Percentiles rank a stretch among this genome's conserved stretches.
phyloP scores from a whole-genome alignment of 352 stramenopile species.

The Phytophthora boehmeriae region DNA sequence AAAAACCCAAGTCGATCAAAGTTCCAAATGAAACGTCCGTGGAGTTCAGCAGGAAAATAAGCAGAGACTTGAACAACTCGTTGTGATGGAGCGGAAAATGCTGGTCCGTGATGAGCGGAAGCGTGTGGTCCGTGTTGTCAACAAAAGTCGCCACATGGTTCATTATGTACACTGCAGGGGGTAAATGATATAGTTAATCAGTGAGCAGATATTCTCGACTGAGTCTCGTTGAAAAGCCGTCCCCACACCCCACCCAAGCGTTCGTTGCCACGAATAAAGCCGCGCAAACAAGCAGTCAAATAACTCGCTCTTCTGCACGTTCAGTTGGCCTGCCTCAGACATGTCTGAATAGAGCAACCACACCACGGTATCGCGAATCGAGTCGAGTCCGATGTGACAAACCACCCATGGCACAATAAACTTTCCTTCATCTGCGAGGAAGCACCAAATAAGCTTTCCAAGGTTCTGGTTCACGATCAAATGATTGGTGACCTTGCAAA shows the following conservation, averaged over 20 bases:
- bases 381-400: constrained; percentile 84
- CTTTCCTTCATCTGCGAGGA: constrained; percentile 69
- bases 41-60: constrained; percentile 66
- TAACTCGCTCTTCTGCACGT: constrained; percentile 71
- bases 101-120: constrained; percentile 87
- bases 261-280: constrained; percentile 83
- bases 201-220: constrained; percentile 85
- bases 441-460: constrained; percentile 67
- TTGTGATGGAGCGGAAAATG: constrained; percentile 82
- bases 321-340: constrained; percentile 61
- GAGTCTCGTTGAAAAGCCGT: constrained; percentile 86
- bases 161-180: constrained; percentile 89
- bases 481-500: constrained; percentile 88
- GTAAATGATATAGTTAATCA: constrained; percentile 89
- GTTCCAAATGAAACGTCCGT: constrained; percentile 77
- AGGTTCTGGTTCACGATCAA: constrained; percentile 79
- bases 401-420: constrained; percentile 81
- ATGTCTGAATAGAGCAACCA: constrained; percentile 89
- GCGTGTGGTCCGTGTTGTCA: constrained; percentile 79
- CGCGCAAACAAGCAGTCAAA: constrained; percentile 82
- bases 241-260: constrained; percentile 82
- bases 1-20: constrained; percentile 80
- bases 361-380: constrained; percentile 82
- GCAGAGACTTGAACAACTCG: constrained; percentile 79
- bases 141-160: constrained; percentile 84